Evolutionary conservation across 495 filamentous ascomycete genomes (phyloP).

Genomic region (Neurospora sp.): DNA sequence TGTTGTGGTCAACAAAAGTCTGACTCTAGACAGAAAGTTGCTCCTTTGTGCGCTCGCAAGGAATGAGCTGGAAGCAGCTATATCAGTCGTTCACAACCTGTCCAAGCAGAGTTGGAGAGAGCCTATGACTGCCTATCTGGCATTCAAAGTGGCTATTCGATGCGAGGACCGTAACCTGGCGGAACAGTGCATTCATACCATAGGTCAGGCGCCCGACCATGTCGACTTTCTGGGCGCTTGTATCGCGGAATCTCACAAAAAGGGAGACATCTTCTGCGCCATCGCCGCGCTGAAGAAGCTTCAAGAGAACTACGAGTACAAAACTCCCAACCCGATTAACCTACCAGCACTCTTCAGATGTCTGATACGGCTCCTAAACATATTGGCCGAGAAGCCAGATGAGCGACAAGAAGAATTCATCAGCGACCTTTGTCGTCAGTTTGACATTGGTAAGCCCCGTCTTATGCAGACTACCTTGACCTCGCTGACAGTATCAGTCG

Average conservation of each 20-base stretch:
- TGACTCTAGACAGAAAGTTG: slow-evolving; percentile 46
- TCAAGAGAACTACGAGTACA: slow-evolving; percentile 42
- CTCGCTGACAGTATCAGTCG: slow-evolving; percentile 24
- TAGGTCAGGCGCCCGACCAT: slow-evolving; percentile 37
- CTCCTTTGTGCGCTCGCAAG: slow-evolving; percentile 54
- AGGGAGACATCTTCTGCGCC: slow-evolving; percentile 47
- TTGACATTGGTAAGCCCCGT: not conserved
- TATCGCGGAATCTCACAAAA: slow-evolving; percentile 60
- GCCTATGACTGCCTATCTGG: slow-evolving; percentile 56
- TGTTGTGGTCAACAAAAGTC: not conserved
- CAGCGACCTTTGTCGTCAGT: not conserved
- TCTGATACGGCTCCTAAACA: slow-evolving; percentile 48
- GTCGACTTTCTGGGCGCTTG: slow-evolving; percentile 64
- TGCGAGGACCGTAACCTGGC: slow-evolving; percentile 48
- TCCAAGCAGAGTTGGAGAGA: slow-evolving; percentile 44
- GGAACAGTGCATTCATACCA: slow-evolving; percentile 41
- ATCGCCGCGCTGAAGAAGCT: slow-evolving; percentile 49
- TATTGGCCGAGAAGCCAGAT: slow-evolving; percentile 37
- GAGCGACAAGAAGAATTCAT: slow-evolving; percentile 5
- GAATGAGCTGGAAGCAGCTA: slow-evolving; percentile 42
- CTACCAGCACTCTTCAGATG: slow-evolving; percentile 58
- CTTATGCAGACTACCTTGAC: not conserved
- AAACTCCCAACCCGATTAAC: slow-evolving; percentile 43
- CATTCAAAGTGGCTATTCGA: slow-evolving; percentile 63
- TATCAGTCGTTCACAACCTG: slow-evolving; percentile 49